These are phyloP conservation scores for Dimocarpus longan DNA, from an alignment of 345 rosid genomes.

Conservation along the genomic window DNA sequence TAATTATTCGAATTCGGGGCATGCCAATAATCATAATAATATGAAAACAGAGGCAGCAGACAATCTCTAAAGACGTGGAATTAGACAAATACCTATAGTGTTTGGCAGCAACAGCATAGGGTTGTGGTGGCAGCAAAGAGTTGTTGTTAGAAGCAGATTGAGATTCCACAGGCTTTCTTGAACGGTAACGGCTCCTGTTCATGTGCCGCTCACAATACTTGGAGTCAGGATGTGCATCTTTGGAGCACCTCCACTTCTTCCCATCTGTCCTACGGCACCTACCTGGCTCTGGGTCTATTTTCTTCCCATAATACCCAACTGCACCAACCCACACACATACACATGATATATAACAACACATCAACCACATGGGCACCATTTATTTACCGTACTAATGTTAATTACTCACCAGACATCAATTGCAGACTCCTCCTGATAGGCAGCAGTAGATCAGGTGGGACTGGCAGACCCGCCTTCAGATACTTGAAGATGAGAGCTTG, in stretches of 20 bases:
- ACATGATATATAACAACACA: no score
- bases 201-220: slow-evolving; percentile 63
- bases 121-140: no score
- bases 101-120: no score
- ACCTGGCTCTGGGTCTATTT: slow-evolving; percentile 83
- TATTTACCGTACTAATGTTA: no score
- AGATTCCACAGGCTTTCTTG: slow-evolving; percentile 73
- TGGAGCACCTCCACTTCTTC: slow-evolving; percentile 95
- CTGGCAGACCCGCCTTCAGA: slow-evolving; percentile 65
- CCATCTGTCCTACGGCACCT: slow-evolving; percentile 88
- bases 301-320: slow-evolving; percentile 53
- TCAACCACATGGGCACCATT: no score
- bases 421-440: slow-evolving; percentile 55
- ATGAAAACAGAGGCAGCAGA: no score
- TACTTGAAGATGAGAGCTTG: slow-evolving; percentile 89
- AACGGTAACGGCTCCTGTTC: slow-evolving; percentile 58
- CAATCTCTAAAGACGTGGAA: no score
- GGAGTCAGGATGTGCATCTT: slow-evolving; percentile 73
- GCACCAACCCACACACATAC: no score
- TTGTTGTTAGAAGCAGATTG: slow-evolving; percentile 21
- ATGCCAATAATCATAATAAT: no score
- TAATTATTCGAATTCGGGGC: no score
- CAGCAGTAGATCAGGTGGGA: slow-evolving; percentile 71
- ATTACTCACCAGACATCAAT: slow-evolving; percentile 20
- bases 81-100: no score